Evolutionary conservation across 257 asterid genomes (phyloP).

Genomic region (Nicotiana benthamiana): DNA sequence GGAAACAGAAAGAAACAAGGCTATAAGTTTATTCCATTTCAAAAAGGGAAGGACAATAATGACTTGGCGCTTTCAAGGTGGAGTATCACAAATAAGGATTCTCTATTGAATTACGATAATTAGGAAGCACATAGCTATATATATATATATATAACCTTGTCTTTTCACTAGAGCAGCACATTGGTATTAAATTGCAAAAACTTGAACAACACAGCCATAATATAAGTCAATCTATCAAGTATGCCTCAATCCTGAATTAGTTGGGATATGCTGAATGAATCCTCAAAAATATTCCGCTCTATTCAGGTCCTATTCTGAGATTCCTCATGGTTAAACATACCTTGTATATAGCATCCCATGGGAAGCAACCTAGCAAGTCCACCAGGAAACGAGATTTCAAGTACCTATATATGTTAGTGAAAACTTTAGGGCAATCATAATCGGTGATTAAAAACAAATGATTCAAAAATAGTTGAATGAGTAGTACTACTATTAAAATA

Average conservation of each 20-base stretch:
- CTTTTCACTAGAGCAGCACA: neutral
- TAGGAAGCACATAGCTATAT: neutral
- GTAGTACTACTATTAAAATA: neutral
- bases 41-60: neutral
- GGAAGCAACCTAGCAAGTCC: conserved; percentile 67
- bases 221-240: neutral
- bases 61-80: neutral
- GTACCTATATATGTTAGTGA: conserved; percentile 27
- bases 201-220: neutral
- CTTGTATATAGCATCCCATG: conserved; percentile 72
- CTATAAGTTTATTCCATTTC: neutral
- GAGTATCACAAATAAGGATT: neutral
- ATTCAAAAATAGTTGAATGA: neutral
- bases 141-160: neutral
- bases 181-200: neutral
- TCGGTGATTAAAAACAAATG: neutral
- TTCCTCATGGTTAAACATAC: conserved; percentile 14
- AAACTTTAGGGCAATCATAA: neutral
- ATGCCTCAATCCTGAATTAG: neutral
- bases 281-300: neutral
- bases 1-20: neutral
- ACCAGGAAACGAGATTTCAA: conserved; percentile 48
- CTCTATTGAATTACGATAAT: neutral
- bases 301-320: neutral
- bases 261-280: neutral